Evolutionary conservation across 106 monocot species (phyloP).

Genomic region (Acorus calamus): DNA sequence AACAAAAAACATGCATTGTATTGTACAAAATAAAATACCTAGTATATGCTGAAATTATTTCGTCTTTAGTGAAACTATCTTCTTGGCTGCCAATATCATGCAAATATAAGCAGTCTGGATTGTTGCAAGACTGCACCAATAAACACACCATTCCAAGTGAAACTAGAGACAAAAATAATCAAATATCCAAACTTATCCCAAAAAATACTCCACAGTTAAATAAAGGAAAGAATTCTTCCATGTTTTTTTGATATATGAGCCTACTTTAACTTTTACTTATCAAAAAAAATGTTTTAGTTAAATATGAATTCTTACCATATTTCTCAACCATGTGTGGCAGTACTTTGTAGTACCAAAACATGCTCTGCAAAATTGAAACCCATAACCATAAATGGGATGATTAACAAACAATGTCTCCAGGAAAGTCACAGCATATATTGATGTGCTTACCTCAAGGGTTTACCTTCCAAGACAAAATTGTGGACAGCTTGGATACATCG

Average conservation of each 20-base stretch:
- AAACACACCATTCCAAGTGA: conserved; percentile 3
- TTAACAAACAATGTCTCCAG: not conserved
- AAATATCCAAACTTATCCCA: not conserved
- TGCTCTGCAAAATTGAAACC: conserved; percentile 18
- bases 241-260: no score
- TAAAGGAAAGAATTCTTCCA: not conserved
- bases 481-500: conserved; percentile 39
- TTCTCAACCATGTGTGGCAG: conserved; percentile 31
- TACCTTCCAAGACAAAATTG: conserved; percentile 31
- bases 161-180: not conserved
- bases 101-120: conserved; percentile 28
- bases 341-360: conserved; percentile 42
- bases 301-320: conserved; percentile 12
- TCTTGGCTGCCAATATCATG: conserved; percentile 22
- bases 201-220: not conserved
- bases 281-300: no score
- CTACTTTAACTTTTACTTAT: no score
- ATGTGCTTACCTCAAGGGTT: conserved; percentile 34
- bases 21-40: conserved; percentile 15
- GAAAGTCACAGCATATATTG: not conserved
- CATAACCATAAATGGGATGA: not conserved
- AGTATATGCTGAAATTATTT: conserved; percentile 18
- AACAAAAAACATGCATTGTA: no score
- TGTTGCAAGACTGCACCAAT: conserved; percentile 25
- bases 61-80: conserved; percentile 36